phyloP scores from a whole-genome alignment of 2,329 filamentous ascomycete genomes.

The Botrytis tulipae region DNA sequence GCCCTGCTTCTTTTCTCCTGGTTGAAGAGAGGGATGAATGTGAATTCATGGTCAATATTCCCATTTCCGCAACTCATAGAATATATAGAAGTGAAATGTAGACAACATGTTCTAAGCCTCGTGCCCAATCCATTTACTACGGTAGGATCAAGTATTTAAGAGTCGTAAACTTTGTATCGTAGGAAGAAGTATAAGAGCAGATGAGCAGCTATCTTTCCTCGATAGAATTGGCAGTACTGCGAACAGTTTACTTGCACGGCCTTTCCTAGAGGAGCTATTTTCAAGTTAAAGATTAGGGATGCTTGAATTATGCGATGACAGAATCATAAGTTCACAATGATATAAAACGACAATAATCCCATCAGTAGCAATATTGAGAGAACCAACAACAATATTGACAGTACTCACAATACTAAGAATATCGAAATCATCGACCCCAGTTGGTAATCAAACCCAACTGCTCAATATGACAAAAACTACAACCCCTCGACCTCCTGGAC shows the following conservation, averaged over 20 bases:
- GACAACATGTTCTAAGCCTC: no score
- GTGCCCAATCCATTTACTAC: no score
- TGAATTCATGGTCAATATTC: no score
- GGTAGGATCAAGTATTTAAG: no score
- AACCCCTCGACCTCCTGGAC: accelerated
- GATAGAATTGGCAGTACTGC: background rate
- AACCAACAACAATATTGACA: background rate
- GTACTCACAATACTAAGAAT: background rate
- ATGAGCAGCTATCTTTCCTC: background rate
- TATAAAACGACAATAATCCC: no score
- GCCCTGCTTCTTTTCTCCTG: no score
- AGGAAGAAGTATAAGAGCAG: background rate
- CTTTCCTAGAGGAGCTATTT: background rate
- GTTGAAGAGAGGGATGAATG: no score
- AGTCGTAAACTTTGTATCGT: no score
- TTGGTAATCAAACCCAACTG: background rate
- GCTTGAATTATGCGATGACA: accelerated
- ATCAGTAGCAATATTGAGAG: background rate
- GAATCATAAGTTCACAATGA: background rate
- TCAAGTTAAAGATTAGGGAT: background rate
- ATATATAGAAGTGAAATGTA: no score
- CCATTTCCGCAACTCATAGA: no score
- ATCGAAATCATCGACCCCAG: accelerated
- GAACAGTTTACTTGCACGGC: background rate
- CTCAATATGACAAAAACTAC: background rate